Base-by-base conservation (phyloP, 257 asterid species). In the Schizonepeta tenuifolia region DNA sequence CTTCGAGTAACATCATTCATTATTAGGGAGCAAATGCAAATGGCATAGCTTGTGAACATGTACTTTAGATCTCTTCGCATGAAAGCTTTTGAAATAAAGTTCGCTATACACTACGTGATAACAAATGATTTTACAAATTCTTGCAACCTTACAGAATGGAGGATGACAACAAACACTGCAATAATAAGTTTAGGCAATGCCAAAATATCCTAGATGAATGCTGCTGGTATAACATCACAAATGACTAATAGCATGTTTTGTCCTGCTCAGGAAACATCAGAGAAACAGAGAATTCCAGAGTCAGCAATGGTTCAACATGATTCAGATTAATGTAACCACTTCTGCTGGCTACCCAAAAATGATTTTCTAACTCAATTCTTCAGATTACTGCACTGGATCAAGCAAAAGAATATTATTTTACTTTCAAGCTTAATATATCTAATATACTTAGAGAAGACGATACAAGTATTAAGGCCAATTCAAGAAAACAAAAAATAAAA, bases 11-110 rank as follows among this genome's bases (percentile, higher is more conserved):
- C 35, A 58, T 73, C 66, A 54, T 50, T 36, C 70, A 71, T 65
- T 44, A 71, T 65, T 44, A 38, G 76, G 73, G 21, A 47, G 20
- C 41, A 79, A 41, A 24, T 28, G 46, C 44, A 65, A 40, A 57
- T 40, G 36, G 72, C 67, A 58, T 21, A 41, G 75, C 71, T 65
- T 47, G 57, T n/a, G 17, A 17, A 47, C 54, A 63, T 64, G 65
- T 38, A 56, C 21, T 46, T 31, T 17, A 24, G 66, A 62, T 46
- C 50, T 41, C 68, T 21, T 44, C 70, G 35, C 7, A 46, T 14
- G 44, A 49, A 75, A 36, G 51, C 59, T 46, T 33, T 54, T 67
- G 28, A 55, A 57, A 80, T 71, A 40, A 21, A 59, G 43, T 11
- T 55, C 38, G 7, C 9, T 43, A 28, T 12, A 40, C 53, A 31